Evolutionary conservation across 352 stramenopile genomes (phyloP).

Genomic region (Phytophthora brassicae): DNA sequence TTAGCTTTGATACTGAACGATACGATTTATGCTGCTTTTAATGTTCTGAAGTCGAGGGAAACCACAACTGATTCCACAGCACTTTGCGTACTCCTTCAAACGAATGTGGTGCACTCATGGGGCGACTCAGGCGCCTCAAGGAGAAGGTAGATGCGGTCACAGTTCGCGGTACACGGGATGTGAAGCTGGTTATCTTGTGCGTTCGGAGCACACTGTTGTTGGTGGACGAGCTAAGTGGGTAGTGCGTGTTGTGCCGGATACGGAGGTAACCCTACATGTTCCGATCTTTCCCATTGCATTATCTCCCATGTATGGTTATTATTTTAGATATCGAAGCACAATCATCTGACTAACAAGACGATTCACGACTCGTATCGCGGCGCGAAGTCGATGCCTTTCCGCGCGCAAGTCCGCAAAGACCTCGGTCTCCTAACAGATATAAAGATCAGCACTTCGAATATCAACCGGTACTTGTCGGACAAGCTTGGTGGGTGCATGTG

Average conservation of each 20-base stretch:
- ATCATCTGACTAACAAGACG: constrained; percentile 1
- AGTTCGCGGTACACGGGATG: neutral
- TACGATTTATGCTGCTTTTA: neutral
- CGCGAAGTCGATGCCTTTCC: constrained; percentile 1
- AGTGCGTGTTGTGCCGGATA: neutral
- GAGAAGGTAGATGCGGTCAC: neutral
- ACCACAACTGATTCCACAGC: neutral
- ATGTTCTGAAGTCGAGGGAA: neutral
- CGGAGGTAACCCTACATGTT: neutral
- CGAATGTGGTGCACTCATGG: neutral
- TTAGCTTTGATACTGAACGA: too few relatives aligned
- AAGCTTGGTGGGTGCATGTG: constrained; percentile 8
- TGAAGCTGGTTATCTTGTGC: neutral
- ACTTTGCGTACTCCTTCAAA: neutral
- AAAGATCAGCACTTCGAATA: constrained; percentile 2
- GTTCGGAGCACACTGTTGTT: neutral
- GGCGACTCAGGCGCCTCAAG: neutral
- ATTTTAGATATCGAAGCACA: neutral
- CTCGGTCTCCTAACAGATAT: constrained; percentile 2
- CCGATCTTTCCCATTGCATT: neutral
- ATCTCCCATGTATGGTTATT: neutral
- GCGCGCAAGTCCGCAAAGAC: neutral
- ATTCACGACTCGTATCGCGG: constrained; percentile 4
- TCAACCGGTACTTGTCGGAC: constrained; percentile 7
- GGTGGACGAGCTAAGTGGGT: neutral